Base-by-base conservation (phyloP, 2,329 filamentous ascomycete species). In the Diaporthe sp. region DNA sequence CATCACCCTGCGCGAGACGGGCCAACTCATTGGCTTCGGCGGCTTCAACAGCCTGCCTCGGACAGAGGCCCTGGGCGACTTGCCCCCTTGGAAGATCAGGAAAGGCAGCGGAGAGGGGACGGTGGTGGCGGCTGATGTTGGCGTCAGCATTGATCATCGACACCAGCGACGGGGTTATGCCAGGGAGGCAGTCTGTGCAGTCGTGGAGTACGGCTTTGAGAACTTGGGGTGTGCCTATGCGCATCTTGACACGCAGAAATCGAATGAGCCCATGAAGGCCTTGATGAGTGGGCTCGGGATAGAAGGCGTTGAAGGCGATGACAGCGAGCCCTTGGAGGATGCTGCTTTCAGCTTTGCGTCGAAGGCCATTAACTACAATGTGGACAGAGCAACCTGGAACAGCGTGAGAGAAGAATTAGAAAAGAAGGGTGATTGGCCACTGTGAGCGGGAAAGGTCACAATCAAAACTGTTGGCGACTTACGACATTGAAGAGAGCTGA, bases 171-270 rank as follows among this genome's bases (percentile, higher is more conserved):
- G 62, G 68, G 79, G 80, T 0, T 79, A 77, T 39, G 79, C 79
- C 17, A 57, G 74, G 8, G 80, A 81, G 74, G 72, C 78, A 0
- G 19, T 81, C 9, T 73, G 78, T 46, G 77, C 75, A 1, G 31
- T 79, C 17, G 28, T 80, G 13, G 78, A 81, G 39, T 79, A 79
- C 58, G 79, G 77, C 19, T 74, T 81, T 17, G 25, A 72, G 17
- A 74, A 74, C 15, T 58, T 81, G 15, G 77, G 74, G 1, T 77
- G 76, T 31, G 69, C 28, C 0, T 53, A 78, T 34, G 77, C 78
- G 15, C 74, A 67, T 25, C 72, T 79, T n/a, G 79, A 79, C 62
- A 81, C 80, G 19, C 72, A 68, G 9, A 65, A 59, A 10, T 71
- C 74, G 1, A 79, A 77, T 19, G 55, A 77, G 49, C 73, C 71